These are phyloP conservation scores for Pythium volutum DNA, from an alignment of 352 stramenopile species.

Conservation along the genomic window DNA sequence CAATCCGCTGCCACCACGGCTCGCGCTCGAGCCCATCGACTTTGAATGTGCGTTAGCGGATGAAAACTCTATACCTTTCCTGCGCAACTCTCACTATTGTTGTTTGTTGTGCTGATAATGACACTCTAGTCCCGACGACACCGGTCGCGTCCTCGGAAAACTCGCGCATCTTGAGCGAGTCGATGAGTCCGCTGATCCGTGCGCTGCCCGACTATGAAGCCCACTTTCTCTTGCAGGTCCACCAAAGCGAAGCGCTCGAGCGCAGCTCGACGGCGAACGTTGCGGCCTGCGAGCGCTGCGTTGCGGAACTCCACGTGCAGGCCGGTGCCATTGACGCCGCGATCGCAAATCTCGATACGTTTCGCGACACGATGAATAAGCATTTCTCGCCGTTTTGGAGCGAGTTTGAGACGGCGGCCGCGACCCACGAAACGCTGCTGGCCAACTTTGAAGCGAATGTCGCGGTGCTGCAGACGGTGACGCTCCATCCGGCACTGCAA, in stretches of 20 bases:
- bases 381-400: constrained; percentile 81
- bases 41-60: constrained; percentile 38
- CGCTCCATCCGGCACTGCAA: constrained; percentile 60
- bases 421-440: constrained; percentile 58
- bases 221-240: constrained; percentile 75
- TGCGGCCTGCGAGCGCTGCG: constrained; percentile 44
- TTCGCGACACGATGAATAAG: constrained; percentile 69
- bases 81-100: too few species aligned
- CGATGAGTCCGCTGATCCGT: constrained; percentile 70
- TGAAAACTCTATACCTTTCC: background rate
- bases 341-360: constrained; percentile 76
- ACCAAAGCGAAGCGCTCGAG: constrained; percentile 63
- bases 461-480: constrained; percentile 45
- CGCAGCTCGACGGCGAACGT: constrained; percentile 54
- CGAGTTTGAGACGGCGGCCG: constrained; percentile 59
- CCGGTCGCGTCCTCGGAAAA: constrained; percentile 59
- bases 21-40: constrained; percentile 41
- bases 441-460: constrained; percentile 73
- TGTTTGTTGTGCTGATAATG: background rate
- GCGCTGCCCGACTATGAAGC: constrained; percentile 79
- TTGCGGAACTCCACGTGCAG: constrained; percentile 60
- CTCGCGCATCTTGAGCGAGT: constrained; percentile 71
- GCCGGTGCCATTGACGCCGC: constrained; percentile 67
- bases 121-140: constrained; percentile 43
- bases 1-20: constrained; percentile 29